phyloP scores from a whole-genome alignment of 352 stramenopile species.

The Phytophthora vignae region DNA sequence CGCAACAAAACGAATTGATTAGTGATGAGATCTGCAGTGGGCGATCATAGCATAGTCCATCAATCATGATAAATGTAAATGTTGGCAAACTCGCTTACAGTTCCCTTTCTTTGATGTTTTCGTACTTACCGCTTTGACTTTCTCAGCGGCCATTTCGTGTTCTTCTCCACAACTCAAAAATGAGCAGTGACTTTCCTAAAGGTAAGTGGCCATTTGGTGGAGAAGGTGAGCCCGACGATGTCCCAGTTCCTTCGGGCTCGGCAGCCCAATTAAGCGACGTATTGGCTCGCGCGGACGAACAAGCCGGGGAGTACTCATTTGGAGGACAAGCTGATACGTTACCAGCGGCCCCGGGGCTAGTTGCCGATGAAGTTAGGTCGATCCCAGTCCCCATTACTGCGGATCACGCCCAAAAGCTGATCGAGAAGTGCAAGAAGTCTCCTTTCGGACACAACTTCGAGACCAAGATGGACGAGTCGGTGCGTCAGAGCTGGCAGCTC shows the following conservation, averaged over 20 bases:
- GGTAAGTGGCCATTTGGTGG: constrained; percentile 12
- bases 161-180: neutral
- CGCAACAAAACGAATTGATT: no score
- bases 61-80: no score
- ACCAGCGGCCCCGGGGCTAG: constrained; percentile 2
- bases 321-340: constrained; percentile 2
- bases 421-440: constrained; percentile 31
- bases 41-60: no score
- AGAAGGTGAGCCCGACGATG: constrained; percentile 2
- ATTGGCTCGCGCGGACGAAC: neutral
- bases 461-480: constrained; percentile 15
- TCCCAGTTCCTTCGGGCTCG: neutral
- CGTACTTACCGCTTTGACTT: no score
- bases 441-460: constrained; percentile 10
- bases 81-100: no score
- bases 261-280: constrained; percentile 14
- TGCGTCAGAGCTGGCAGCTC: constrained; percentile 23
- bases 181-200: neutral
- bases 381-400: constrained; percentile 13
- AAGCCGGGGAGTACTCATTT: constrained; percentile 17
- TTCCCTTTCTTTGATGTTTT: no score
- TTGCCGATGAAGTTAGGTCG: constrained; percentile 1
- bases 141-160: no score
- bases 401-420: constrained; percentile 8
- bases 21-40: no score